Evolutionary conservation across 495 filamentous ascomycete genomes (phyloP), one percentile per base, ranked within the genome.

Genomic region (Xylaria bambusicola): DNA sequence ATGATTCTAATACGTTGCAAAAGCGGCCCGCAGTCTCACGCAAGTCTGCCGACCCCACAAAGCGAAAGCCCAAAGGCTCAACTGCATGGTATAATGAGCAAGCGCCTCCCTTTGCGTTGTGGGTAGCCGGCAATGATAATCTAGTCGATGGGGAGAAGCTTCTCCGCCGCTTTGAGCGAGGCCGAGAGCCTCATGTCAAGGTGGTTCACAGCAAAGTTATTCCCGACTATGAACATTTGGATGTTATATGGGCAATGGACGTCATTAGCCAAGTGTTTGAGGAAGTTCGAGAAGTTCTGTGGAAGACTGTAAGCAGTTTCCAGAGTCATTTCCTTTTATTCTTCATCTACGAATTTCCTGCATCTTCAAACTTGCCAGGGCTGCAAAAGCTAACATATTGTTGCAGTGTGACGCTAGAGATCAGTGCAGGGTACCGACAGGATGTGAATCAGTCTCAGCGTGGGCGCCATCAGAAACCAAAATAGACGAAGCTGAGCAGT

Each of bases 241-340:
- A 98, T 75, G 92, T 97, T 4, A 82, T 98, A 24, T 98, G 93
- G 93, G 93, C 93, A 0, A 91, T 98, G 77, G 92, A 97, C 70
- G 82, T 84, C 0, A 83, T 91, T 20, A 90, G 96, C 50, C 82
- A 93, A 71, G 89, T 97, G 6, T 93, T 91, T 3, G 81, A 76
- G 58, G 94, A 96, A 74, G 77, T 98, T 0, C 79, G 83, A 29
- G 87, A 94, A 67, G 87, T 96, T 26, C 67, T 98, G 40, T 97
- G 93, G 93, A 86, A 83, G 69, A 84, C 81, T 6, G 36, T 38
- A 15, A 38, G 36, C 15, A 9, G 6, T 6, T 33, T 33, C 10
- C 31, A 10, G 31, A 33, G 10, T 33, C 31, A 33, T 33, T 33
- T 33, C 31, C 31, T 33, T 33, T n/a, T n/a, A n/a, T n/a, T n/a